A percentile compares a stretch with the other conserved stretches of the same genome.
phyloP scores from a whole-genome alignment of 1,284 basidiomycete genomes.

The Trichosporon ovoides region DNA sequence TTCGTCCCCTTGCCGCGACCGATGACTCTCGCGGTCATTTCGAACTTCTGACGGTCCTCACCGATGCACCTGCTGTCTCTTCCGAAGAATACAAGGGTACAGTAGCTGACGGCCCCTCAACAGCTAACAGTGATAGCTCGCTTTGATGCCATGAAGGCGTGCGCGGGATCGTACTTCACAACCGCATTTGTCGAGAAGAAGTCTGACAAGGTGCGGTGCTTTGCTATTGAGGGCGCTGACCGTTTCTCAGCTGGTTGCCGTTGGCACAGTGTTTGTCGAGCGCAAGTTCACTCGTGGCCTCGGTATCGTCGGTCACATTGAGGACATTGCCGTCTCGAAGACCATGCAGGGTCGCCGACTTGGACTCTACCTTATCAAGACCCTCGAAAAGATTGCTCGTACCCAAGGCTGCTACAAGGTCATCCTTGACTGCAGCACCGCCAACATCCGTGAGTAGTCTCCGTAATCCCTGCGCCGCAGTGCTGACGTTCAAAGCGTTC shows the following conservation, averaged over 20 bases:
- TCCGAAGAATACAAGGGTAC: conserved; percentile 56
- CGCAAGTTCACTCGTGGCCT: conserved; percentile 83
- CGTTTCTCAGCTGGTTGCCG: conserved; percentile 62
- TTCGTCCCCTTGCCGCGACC: conserved; percentile 86
- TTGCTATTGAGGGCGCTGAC: not conserved
- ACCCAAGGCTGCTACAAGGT: conserved; percentile 84
- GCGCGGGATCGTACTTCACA: conserved; percentile 68
- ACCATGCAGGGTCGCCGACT: conserved; percentile 78
- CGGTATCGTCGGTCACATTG: conserved; percentile 85
- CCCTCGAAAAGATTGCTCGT: conserved; percentile 73
- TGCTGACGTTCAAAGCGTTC: conserved; percentile 60
- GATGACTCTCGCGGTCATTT: conserved; percentile 83
- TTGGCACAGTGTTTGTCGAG: conserved; percentile 81
- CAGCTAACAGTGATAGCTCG: conserved; percentile 47
- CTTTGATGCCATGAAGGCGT: conserved; percentile 53
- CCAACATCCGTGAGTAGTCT: conserved; percentile 71
- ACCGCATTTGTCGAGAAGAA: conserved; percentile 74
- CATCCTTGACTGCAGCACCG: conserved; percentile 87
- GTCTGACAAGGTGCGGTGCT: conserved; percentile 55
- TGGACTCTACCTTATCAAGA: conserved; percentile 78
- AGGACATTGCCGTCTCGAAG: conserved; percentile 92
- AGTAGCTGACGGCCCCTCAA: not conserved
- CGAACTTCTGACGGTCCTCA: conserved; percentile 72
- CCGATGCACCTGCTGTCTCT: conserved; percentile 68
- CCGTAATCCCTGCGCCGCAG: not conserved